These are phyloP conservation scores for Colletotrichum caudatum DNA, from an alignment of 2,329 filamentous ascomycete genomes.

Conservation along the genomic window DNA sequence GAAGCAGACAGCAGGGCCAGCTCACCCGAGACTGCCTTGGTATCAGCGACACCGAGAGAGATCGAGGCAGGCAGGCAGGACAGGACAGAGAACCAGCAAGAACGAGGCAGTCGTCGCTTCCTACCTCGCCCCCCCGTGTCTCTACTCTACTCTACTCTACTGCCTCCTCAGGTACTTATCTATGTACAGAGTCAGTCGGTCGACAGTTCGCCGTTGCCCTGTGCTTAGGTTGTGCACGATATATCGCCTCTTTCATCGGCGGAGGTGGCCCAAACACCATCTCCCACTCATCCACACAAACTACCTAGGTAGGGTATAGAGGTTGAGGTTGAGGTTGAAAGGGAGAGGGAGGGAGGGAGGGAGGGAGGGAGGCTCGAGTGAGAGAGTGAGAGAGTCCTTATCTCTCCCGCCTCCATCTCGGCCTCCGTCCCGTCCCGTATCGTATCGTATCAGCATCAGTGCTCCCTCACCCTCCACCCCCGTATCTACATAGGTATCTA, in stretches of 20 bases:
- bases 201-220: neutral
- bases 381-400: neutral
- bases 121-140: neutral
- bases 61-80: neutral
- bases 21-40: neutral
- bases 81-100: neutral
- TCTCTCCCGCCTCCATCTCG: conserved; percentile 17
- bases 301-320: neutral
- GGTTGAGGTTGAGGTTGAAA: neutral
- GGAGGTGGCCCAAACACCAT: neutral
- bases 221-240: neutral
- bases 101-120: neutral
- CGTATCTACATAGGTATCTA: neutral
- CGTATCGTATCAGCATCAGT: conserved; percentile 6
- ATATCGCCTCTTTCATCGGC: neutral
- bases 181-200: neutral
- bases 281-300: too few relatives aligned
- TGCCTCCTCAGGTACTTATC: too few relatives aligned
- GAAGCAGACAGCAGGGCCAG: neutral
- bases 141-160: neutral
- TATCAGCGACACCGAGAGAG: neutral
- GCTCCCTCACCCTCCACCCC: neutral
- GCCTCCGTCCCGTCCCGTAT: conserved; percentile 6
- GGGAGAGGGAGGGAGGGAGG: neutral
- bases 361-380: neutral